phyloP scores from a whole-genome alignment of 208 protist species.

The Wallacemonas collosoma region DNA sequence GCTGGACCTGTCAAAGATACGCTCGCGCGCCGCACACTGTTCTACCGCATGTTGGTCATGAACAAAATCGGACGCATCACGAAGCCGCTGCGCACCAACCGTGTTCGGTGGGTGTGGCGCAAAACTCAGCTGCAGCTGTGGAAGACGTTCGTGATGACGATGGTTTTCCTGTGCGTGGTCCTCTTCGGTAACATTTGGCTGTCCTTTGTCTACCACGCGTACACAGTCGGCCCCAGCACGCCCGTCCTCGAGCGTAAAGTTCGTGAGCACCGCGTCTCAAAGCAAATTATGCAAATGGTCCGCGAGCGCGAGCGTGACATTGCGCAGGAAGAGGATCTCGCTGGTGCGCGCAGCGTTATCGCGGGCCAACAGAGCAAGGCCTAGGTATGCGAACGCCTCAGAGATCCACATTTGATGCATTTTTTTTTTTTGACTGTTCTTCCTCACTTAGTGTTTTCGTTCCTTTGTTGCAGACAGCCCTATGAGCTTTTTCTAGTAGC shows the following conservation, averaged over 20 bases:
- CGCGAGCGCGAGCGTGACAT: slow-evolving; percentile 83
- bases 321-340: slow-evolving; percentile 64
- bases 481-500: not conserved
- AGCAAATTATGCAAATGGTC: slow-evolving; percentile 93
- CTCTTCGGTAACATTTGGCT: slow-evolving; percentile 88
- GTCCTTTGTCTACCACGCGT: slow-evolving; percentile 90
- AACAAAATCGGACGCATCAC: slow-evolving; percentile 84
- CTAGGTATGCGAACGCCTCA: not conserved
- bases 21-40: slow-evolving; percentile 77
- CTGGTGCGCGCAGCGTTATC: slow-evolving; percentile 57
- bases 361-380: slow-evolving; percentile 57
- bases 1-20: slow-evolving; percentile 85
- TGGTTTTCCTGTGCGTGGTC: slow-evolving; percentile 80
- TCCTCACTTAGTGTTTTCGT: not conserved
- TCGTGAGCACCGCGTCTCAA: slow-evolving; percentile 87
- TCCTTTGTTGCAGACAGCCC: not conserved
- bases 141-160: slow-evolving; percentile 87
- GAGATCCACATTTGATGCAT: not conserved
- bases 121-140: slow-evolving; percentile 86
- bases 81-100: slow-evolving; percentile 84
- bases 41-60: slow-evolving; percentile 87
- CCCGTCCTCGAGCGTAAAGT: slow-evolving; percentile 90
- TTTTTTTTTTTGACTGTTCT: slow-evolving; percentile 17
- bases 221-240: slow-evolving; percentile 83
- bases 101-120: slow-evolving; percentile 82